phyloP scores from a whole-genome alignment of 2,329 filamentous ascomycete genomes.

The Cladosporium sp. region DNA sequence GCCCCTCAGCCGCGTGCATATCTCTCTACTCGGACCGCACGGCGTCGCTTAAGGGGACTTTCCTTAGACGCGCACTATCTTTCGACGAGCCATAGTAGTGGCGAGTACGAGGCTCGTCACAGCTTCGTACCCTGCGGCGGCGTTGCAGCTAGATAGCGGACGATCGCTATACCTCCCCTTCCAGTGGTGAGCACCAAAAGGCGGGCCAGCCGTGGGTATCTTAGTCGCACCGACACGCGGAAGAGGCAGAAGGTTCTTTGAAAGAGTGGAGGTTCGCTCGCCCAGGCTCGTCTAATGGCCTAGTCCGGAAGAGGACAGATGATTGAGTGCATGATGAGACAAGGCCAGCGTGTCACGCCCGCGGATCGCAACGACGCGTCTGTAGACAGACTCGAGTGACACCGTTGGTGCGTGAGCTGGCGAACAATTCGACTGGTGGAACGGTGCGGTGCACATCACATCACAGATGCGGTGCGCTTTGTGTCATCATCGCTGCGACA shows the following conservation, averaged over 20 bases:
- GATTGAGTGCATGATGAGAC: slow-evolving; percentile 18
- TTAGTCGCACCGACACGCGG: slow-evolving; percentile 17
- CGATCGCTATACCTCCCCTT: slow-evolving; percentile 16
- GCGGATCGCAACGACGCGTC: slow-evolving; percentile 13
- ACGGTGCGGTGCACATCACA: slow-evolving; percentile 12
- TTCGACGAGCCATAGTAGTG: slow-evolving; percentile 11
- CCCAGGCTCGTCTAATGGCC: slow-evolving; percentile 2
- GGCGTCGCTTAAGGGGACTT: slow-evolving; percentile 15
- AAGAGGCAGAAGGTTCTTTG: slow-evolving; percentile 17
- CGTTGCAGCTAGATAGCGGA: slow-evolving; percentile 18
- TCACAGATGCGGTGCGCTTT: slow-evolving; percentile 10
- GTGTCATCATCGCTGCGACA: slow-evolving; percentile 13
- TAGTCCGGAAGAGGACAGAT: slow-evolving; percentile 10
- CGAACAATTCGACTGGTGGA: slow-evolving; percentile 11
- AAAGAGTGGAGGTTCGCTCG: slow-evolving; percentile 14
- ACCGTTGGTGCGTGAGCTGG: slow-evolving; percentile 6
- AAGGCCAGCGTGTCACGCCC: slow-evolving; percentile 12
- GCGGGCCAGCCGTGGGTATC: slow-evolving; percentile 8
- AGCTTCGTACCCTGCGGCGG: slow-evolving; percentile 8
- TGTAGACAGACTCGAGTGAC: not conserved
- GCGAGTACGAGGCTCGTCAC: slow-evolving; percentile 16
- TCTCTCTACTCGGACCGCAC: slow-evolving; percentile 15
- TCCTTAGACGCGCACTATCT: not conserved
- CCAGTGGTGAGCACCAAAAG: slow-evolving; percentile 5
- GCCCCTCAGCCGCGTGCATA: slow-evolving; percentile 12